Percentiles rank a stretch among this genome's conserved stretches.
These are phyloP conservation scores for Wickerhamiella kurtzmanii DNA, from an alignment of 805 yeast genomes.

Conservation along the genomic window DNA sequence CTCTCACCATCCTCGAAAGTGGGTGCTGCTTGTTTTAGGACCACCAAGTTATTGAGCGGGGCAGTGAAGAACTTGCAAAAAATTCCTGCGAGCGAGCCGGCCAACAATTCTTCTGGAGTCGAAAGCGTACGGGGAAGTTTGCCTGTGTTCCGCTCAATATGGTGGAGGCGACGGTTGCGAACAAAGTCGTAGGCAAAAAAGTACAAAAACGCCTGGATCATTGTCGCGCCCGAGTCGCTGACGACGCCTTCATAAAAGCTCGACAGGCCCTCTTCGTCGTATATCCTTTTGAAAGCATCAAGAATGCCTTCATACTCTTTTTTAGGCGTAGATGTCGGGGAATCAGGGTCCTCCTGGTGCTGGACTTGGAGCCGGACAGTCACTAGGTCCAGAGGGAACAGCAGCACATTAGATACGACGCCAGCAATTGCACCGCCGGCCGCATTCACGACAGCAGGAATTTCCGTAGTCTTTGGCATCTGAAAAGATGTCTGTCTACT, in stretches of 20 bases:
- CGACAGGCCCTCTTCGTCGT: slow-evolving; percentile 51
- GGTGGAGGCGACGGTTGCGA: slow-evolving; percentile 17
- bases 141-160: slow-evolving; percentile 13
- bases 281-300: slow-evolving; percentile 64
- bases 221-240: slow-evolving; percentile 28
- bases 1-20: slow-evolving; percentile 4
- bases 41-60: slow-evolving; percentile 23
- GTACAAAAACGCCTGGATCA: slow-evolving; percentile 23
- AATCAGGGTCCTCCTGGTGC: slow-evolving; percentile 9
- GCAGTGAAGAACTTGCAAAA: slow-evolving; percentile 23
- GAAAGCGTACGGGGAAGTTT: slow-evolving; percentile 20
- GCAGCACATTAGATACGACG: slow-evolving; percentile 21
- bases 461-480: slow-evolving; percentile 6
- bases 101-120: slow-evolving; percentile 21
- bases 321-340: neutral
- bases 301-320: slow-evolving; percentile 53
- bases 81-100: slow-evolving; percentile 24
- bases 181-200: slow-evolving; percentile 24
- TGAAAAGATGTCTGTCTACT: no score
- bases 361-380: slow-evolving; percentile 26
- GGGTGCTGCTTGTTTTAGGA: slow-evolving; percentile 21
- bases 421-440: slow-evolving; percentile 26
- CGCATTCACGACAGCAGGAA: slow-evolving; percentile 22
- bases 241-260: slow-evolving; percentile 72
- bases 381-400: slow-evolving; percentile 24